Evolutionary conservation across 2,329 filamentous ascomycete species (phyloP), one percentile per base, ranked within the genome.

Genomic region (Alternaria consortialis): DNA sequence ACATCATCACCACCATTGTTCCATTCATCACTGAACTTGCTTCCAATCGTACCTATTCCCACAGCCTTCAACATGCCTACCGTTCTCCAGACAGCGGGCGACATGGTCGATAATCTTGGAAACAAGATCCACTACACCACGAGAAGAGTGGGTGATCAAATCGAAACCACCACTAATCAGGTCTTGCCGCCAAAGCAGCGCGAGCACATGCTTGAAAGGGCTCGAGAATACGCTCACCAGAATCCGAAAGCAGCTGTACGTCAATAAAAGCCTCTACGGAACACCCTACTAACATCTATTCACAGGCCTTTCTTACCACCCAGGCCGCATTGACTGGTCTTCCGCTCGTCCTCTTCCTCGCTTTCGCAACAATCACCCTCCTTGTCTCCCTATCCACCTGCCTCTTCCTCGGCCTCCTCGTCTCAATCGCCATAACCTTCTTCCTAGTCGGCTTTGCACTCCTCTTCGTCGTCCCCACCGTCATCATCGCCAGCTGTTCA

Each of bases 241-340:
- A 89, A 90, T 58, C 92, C 92, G 2, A 81, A 92, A 63, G 80
- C 93, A 43, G 88, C 90, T 56, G 91, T 92, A 82, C 23, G 88
- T 44, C 31, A 20, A 39, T 12, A 4, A 1, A 13, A 7, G 3
- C 1, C 20, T 20, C 7, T 29, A 5, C 13, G 17, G n/a, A 2
- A 17, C 4, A 11, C 8, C 9, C 11, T 20, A 15, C 47, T 31
- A 13, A 60, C 17, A 9, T n/a, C 13, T 15, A 9, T 7, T 1
- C 13, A 2, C 65, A 92, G 90, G 87, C 88, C 60, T 92, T 95
- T 76, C 74, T 93, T 58, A 79, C 86, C 46, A 81, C 85, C 31
- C 91, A 94, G 75, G 70, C 89, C 59, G 76, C 88, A 60, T 84
- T 93, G 63, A 88, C 88, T 13, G 84, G 88, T 58, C 77, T 91